These are phyloP conservation scores for Marchantia paleacea DNA, from an alignment of 225 moss, liverwort and hornwort genomes.

Conservation along the genomic window DNA sequence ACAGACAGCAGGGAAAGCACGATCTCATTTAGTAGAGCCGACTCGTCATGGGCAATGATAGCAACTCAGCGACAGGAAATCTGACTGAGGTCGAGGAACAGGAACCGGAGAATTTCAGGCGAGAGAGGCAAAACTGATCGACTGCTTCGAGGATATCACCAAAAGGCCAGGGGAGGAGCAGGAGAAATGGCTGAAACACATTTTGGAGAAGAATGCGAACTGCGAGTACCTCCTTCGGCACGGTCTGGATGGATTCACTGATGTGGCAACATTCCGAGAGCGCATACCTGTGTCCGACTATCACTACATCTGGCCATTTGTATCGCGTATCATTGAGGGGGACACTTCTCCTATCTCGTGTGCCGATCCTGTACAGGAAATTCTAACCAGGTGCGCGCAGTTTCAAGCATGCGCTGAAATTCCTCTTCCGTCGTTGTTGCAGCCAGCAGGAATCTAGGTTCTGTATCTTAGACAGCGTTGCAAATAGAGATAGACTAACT, in stretches of 20 bases:
- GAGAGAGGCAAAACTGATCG: constrained; percentile 22
- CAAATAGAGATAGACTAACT: no score
- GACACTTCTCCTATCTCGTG: constrained; percentile 44
- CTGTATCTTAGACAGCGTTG: no score
- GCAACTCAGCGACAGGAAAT: background rate
- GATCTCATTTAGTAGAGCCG: no score
- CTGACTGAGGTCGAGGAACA: no score
- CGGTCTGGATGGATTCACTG: constrained; percentile 51
- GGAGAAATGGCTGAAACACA: constrained; percentile 43
- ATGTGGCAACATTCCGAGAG: constrained; percentile 51
- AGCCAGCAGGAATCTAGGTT: no score
- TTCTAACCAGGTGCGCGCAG: constrained; percentile 45
- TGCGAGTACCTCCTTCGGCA: constrained; percentile 50
- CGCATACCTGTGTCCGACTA: constrained; percentile 52
- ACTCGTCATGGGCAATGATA: background rate
- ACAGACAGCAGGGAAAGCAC: no score
- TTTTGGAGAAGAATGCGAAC: constrained; percentile 49
- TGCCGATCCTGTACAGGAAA: constrained; percentile 42
- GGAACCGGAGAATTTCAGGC: constrained; percentile 22
- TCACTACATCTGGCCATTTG: constrained; percentile 31
- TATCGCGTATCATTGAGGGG: constrained; percentile 47
- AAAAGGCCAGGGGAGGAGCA: constrained; percentile 45
- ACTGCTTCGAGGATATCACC: constrained; percentile 40
- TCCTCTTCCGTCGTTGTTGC: no score
- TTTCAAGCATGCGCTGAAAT: no score